Evolutionary conservation across 345 rosid genomes (phyloP), one percentile per base, ranked within the genome.

Genomic region (Clarkia xantiana): DNA sequence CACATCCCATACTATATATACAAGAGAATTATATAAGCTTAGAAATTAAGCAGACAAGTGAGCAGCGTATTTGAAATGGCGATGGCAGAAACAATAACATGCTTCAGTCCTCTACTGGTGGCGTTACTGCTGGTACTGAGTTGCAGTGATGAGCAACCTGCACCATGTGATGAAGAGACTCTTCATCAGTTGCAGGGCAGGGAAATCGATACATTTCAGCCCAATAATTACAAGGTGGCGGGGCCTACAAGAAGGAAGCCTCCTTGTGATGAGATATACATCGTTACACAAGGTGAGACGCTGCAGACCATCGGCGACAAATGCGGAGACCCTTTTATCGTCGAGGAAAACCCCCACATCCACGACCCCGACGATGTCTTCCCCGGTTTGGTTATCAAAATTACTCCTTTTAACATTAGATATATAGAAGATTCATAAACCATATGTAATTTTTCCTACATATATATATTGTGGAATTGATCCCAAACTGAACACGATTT

Each of bases 281-380:
- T 70, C 57, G 94, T 84, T 4, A 55, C 65, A 51, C 79, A 71
- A 71, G 84, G 88, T 40, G 95, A 86, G 48, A 82, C 93, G 1
- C 66, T 82, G 63, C 81, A 86, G 13, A 71, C 76, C 1, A 86
- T 86, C 14, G 64, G 84, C 51, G 89, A 80, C 16, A 86, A 82
- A 62, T 86, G 95, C 49, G 79, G 82, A 40, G 95, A 82, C 66
- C 89, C 89, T 19, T 86, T 51, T 14, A 82, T 86, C 9, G 86
- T 86, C 45, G 95, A 86, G 62, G 74, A 68, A 49, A 86, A 86
- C 51, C 93, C 95, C 14, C 95, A 82, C 46, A 82, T 86, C 3
- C 86, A 86, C 46, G 95, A 86, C 25, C 89, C 82, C 0, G 93
- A 82, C 63, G 95, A 86, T 59, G 74, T 86, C 25, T 82, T 78